These are phyloP conservation scores for Ascobolus immersus DNA, from an alignment of 495 filamentous ascomycete genomes.

Conservation along the genomic window DNA sequence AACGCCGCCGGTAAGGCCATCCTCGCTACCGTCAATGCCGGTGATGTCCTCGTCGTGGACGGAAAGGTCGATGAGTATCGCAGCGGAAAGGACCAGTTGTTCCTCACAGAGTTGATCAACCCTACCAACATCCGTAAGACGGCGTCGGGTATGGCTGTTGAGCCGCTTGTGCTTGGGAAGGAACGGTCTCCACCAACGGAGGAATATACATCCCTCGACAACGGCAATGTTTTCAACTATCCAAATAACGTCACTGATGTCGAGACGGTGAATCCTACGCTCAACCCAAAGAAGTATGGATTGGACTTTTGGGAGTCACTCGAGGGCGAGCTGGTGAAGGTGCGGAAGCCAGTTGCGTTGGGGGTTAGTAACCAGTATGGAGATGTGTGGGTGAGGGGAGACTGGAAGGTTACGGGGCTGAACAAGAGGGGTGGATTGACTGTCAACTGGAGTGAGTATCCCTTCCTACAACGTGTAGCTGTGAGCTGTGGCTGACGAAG, in stretches of 20 bases:
- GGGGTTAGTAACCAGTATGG: slow-evolving; percentile 30
- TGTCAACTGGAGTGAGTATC: slow-evolving; percentile 15
- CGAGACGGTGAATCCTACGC: slow-evolving; percentile 26
- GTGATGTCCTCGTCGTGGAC: slow-evolving; percentile 30
- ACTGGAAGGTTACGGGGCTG: slow-evolving; percentile 26
- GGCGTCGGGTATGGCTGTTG: slow-evolving; percentile 19
- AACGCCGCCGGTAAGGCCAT: slow-evolving; percentile 16
- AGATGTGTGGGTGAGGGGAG: slow-evolving; percentile 34
- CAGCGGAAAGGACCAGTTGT: slow-evolving; percentile 24
- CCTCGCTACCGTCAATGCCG: slow-evolving; percentile 22
- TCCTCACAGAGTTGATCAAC: slow-evolving; percentile 28
- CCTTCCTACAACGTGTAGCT: background rate
- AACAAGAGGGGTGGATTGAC: slow-evolving; percentile 32
- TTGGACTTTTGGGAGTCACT: slow-evolving; percentile 42
- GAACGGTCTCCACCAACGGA: slow-evolving; percentile 25
- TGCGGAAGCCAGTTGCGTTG: slow-evolving; percentile 24
- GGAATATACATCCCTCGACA: slow-evolving; percentile 26
- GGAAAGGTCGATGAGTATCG: slow-evolving; percentile 32
- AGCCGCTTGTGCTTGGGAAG: slow-evolving; percentile 28
- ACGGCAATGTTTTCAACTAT: slow-evolving; percentile 26
- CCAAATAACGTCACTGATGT: slow-evolving; percentile 28
- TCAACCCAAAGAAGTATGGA: slow-evolving; percentile 28
- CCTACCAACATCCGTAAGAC: slow-evolving; percentile 23
- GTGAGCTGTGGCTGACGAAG: slow-evolving; percentile 2
- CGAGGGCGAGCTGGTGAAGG: slow-evolving; percentile 30